Conservation (phyloP, 78 protist genomes). For the Guillardia theta region DNA sequence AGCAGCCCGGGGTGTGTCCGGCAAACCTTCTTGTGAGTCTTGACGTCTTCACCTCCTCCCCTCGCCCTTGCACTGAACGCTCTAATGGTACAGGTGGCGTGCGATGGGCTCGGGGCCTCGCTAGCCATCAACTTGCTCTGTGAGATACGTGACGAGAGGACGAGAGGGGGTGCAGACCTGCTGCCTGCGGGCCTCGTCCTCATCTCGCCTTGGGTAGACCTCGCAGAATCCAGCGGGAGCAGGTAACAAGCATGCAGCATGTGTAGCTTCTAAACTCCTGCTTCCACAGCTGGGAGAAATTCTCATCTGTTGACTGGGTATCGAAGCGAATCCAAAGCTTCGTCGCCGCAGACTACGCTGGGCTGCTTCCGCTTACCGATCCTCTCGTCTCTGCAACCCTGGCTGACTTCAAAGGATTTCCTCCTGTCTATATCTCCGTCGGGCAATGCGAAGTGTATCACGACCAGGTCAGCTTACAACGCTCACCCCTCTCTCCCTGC, state of each 20-base stretch:
- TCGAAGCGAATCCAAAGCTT: neutral
- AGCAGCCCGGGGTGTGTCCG: too few species aligned
- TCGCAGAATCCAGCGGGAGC: neutral
- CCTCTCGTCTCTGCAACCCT: neutral
- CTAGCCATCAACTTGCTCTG: too few species aligned
- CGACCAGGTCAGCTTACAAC: neutral
- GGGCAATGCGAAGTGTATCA: neutral
- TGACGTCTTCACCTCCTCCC: too few species aligned
- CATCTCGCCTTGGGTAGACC: constrained; percentile 17
- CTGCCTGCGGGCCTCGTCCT: neutral
- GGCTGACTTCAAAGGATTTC: neutral
- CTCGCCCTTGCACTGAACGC: too few species aligned
- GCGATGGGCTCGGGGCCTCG: too few species aligned
- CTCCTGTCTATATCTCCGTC: neutral
- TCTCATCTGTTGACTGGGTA: neutral
- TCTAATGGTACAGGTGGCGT: too few species aligned
- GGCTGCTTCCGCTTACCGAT: neutral
- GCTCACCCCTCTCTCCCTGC: neutral
- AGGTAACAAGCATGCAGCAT: neutral
- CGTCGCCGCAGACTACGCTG: neutral
- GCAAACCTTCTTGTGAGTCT: too few species aligned
- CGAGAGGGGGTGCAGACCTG: neutral
- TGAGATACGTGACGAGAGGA: neutral
- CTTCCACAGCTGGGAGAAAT: neutral
- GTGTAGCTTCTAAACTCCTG: too few species aligned